Percentiles rank a stretch among this genome's conserved stretches.
phyloP scores from a whole-genome alignment of 2,329 filamentous ascomycete species.

The Fusarium siculi region DNA sequence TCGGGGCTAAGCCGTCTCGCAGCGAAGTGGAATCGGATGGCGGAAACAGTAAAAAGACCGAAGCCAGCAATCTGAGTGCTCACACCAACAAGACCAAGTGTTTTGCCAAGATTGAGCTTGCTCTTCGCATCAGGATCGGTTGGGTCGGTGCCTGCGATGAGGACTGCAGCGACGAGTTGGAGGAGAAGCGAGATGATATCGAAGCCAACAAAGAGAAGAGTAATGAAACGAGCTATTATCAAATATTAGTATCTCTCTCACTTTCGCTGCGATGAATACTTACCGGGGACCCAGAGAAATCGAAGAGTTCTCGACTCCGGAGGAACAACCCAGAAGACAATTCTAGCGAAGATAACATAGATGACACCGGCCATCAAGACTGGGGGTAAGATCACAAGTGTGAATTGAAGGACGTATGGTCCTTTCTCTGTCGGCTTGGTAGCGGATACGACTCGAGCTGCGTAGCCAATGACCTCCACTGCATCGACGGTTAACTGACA shows the following conservation, averaged over 20 bases:
- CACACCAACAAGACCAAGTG: constrained; percentile 34
- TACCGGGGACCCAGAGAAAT: constrained; percentile 39
- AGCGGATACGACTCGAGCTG: constrained; percentile 26
- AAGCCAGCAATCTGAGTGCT: constrained; percentile 57
- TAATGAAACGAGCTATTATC: constrained; percentile 36
- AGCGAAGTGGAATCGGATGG: constrained; percentile 59
- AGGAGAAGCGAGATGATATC: constrained; percentile 53
- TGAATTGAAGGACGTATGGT: constrained; percentile 37
- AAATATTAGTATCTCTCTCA: accelerated
- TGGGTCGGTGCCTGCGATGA: constrained; percentile 51
- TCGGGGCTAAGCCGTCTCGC: constrained; percentile 38
- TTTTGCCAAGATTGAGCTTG: constrained; percentile 31
- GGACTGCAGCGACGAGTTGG: constrained; percentile 53
- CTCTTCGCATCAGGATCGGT: constrained; percentile 47
- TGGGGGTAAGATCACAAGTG: constrained; percentile 35
- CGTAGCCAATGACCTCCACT: constrained; percentile 37
- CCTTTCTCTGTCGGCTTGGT: constrained; percentile 23
- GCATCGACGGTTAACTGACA: background rate
- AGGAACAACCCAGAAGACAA: constrained; percentile 39
- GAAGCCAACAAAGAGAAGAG: constrained; percentile 54
- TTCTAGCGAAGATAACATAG: constrained; percentile 39
- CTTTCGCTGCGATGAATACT: background rate
- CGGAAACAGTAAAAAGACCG: constrained; percentile 57
- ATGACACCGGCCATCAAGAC: constrained; percentile 43
- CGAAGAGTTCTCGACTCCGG: constrained; percentile 28